These are phyloP conservation scores for Lactifluus echinatus DNA, from an alignment of 768 basidiomycete species.

Conservation along the genomic window DNA sequence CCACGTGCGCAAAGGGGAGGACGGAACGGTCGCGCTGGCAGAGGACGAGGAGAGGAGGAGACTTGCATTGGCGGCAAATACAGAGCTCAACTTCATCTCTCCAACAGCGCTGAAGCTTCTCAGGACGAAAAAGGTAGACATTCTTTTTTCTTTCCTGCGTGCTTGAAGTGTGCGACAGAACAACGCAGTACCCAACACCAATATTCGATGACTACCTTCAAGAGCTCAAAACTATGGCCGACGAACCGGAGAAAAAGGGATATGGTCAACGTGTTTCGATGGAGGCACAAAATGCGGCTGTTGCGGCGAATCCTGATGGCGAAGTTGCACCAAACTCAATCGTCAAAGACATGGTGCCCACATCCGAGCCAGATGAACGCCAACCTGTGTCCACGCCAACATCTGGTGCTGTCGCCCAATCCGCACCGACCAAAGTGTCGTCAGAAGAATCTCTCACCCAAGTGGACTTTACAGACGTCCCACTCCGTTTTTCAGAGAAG, in stretches of 20 bases:
- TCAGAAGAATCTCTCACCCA: constrained; percentile 27
- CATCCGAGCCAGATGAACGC: constrained; percentile 19
- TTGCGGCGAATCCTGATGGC: constrained; percentile 6
- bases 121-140: constrained; percentile 58
- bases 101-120: constrained; percentile 50
- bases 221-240: constrained; percentile 32
- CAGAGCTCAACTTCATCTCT: constrained; percentile 66
- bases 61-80: constrained; percentile 34
- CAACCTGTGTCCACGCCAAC: constrained; percentile 15
- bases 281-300: constrained; percentile 7
- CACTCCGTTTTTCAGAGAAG: constrained; percentile 70
- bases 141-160: neutral
- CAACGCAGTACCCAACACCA: constrained; percentile 52
- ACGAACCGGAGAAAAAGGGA: neutral
- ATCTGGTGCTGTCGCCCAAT: neutral
- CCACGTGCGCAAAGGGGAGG: constrained; percentile 48
- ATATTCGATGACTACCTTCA: constrained; percentile 53
- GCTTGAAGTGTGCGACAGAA: neutral
- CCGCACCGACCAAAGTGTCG: constrained; percentile 17
- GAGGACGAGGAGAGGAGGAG: constrained; percentile 55
- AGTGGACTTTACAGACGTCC: constrained; percentile 59
- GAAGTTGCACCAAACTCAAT: neutral
- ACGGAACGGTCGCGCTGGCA: constrained; percentile 37
- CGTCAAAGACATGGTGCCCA: neutral
- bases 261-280: constrained; percentile 10